phyloP scores from a whole-genome alignment of 495 filamentous ascomycete species.

The Aspergillus taichungensis region DNA sequence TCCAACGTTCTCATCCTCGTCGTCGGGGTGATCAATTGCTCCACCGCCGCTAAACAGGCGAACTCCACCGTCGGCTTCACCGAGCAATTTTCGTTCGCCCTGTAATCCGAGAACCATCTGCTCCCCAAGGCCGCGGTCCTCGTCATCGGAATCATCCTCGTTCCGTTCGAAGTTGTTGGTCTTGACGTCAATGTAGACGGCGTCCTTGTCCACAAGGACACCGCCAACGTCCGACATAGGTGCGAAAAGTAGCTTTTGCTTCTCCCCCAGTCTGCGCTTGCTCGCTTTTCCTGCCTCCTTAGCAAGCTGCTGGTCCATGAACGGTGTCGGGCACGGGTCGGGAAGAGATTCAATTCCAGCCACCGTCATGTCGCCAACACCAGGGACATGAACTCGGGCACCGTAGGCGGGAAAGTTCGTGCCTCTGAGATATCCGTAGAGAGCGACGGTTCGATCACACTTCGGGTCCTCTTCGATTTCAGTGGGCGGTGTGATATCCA shows the following conservation, averaged over 20 bases:
- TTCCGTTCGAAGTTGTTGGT: constrained; percentile 70
- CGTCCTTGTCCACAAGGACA: constrained; percentile 73
- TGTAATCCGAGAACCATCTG: constrained; percentile 88
- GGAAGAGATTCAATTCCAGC: constrained; percentile 74
- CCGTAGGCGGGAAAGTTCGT: constrained; percentile 87
- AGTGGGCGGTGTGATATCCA: constrained; percentile 89
- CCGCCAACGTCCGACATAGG: constrained; percentile 98
- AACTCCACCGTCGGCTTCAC: constrained; percentile 69
- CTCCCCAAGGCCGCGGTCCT: constrained; percentile 80
- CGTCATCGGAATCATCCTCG: constrained; percentile 42
- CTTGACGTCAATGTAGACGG: constrained; percentile 70
- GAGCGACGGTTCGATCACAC: constrained; percentile 79
- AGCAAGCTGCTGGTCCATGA: constrained; percentile 72
- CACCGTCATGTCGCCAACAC: constrained; percentile 88
- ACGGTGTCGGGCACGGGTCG: constrained; percentile 92
- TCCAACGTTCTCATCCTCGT: constrained; percentile 55
- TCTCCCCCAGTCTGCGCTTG: constrained; percentile 75
- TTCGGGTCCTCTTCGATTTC: constrained; percentile 78
- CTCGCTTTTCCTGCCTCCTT: constrained; percentile 73
- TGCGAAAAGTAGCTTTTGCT: constrained; percentile 90
- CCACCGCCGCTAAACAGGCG: constrained; percentile 75
- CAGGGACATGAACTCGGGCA: constrained; percentile 84
- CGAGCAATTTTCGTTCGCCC: constrained; percentile 70
- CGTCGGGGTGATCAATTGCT: constrained; percentile 51
- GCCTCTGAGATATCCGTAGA: constrained; percentile 93